These are phyloP conservation scores for Coemansia sp. DNA, from an alignment of 371 early-diverging fungal species.

Conservation along the genomic window DNA sequence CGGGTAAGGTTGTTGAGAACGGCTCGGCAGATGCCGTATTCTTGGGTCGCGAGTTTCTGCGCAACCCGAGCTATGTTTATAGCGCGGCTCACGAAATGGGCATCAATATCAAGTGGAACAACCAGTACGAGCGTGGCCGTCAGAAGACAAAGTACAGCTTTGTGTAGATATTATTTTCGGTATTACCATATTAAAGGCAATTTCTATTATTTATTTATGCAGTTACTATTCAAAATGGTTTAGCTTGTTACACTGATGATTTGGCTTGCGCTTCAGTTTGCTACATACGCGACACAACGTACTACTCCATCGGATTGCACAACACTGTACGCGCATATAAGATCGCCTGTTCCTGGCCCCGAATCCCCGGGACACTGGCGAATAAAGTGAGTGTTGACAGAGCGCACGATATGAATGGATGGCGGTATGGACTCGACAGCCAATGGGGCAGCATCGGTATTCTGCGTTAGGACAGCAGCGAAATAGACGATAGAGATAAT, in stretches of 20 bases:
- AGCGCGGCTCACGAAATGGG: conserved; percentile 58
- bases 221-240: too few species aligned
- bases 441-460: too few species aligned
- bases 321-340: too few species aligned
- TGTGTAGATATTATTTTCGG: conserved; percentile 8
- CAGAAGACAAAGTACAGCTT: conserved; percentile 31
- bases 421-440: too few species aligned
- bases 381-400: too few species aligned
- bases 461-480: too few species aligned
- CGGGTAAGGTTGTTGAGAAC: conserved; percentile 64
- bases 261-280: neutral
- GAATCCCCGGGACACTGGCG: too few species aligned
- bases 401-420: too few species aligned
- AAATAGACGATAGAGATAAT: too few species aligned
- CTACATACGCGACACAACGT: too few species aligned
- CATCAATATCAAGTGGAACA: conserved; percentile 61
- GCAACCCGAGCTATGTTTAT: conserved; percentile 63
- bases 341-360: too few species aligned
- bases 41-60: conserved; percentile 72
- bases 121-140: conserved; percentile 60
- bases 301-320: too few species aligned
- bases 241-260: neutral
- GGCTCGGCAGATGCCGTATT: conserved; percentile 74
- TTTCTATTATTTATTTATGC: neutral
- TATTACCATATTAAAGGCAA: neutral